These are phyloP conservation scores for Mucor mucedo DNA, from an alignment of 371 early-diverging fungal genomes.

Conservation along the genomic window DNA sequence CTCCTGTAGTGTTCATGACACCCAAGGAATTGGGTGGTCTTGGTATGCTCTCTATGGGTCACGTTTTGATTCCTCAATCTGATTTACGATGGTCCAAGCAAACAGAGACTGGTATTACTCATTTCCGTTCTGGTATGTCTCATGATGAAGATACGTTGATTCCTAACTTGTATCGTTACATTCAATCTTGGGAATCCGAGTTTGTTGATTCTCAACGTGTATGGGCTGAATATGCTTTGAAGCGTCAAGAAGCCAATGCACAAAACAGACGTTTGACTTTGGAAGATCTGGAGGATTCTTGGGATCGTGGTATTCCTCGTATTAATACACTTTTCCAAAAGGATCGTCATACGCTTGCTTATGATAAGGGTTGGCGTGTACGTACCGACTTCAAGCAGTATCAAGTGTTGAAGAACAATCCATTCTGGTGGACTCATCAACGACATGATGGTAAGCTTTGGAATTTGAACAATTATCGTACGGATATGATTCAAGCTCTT, in stretches of 20 bases:
- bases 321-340: conserved; percentile 97
- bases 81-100: conserved; percentile 97
- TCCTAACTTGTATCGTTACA: conserved; percentile 97
- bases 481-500: conserved; percentile 98
- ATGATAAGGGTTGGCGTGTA: conserved; percentile 99
- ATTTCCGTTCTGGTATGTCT: conserved; percentile 98
- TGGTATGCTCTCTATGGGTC: conserved; percentile 99
- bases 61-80: conserved; percentile 95
- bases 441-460: conserved; percentile 98
- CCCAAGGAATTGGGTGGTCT: conserved; percentile 94
- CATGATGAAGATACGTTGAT: conserved; percentile 97
- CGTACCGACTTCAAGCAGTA: conserved; percentile 98
- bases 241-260: conserved; percentile 95
- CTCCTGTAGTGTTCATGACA: conserved; percentile 92
- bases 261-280: conserved; percentile 92
- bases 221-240: conserved; percentile 98
- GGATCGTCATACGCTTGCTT: conserved; percentile 97
- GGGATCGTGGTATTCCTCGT: conserved; percentile 99
- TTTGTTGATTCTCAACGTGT: conserved; percentile 98
- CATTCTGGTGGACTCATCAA: conserved; percentile 95
- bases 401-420: conserved; percentile 93
- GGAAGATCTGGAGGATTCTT: conserved; percentile 97
- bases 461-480: conserved; percentile 96
- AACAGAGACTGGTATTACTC: conserved; percentile 96
- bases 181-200: conserved; percentile 98